Evolutionary conservation across 495 filamentous ascomycete species (phyloP), one percentile per base, ranked within the genome.

Genomic region (Cercophora newfieldiana): DNA sequence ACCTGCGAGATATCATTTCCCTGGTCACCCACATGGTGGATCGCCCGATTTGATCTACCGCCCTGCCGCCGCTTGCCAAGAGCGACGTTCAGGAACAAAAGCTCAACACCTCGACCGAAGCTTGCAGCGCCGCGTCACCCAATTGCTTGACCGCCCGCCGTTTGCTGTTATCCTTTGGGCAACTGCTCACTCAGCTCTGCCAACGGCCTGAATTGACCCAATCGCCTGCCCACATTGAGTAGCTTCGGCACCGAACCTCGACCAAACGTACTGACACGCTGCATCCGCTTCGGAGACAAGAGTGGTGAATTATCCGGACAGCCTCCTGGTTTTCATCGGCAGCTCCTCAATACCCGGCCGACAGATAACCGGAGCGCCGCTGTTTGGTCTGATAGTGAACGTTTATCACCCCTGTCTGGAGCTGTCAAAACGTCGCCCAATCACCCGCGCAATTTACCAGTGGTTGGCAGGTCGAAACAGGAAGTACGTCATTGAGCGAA

Each of bases 401-500:
- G 19, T 48, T 25, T 30, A 28, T 21, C 30, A 30, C 19, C 58
- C 30, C 58, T 48, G 33, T 30, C 58, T 16, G 19, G 30, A 37
- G 57, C 57, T 60, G 58, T 60, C 58, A 48, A 30, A 12, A 33
- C 30, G n/a, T 24, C 33, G 33, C 30, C 58, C 58, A 60, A 60
- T 60, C 58, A 60, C 1, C 21, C 33, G 33, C 10, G 7, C 58
- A 60, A 26, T 48, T 60, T 18, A 48, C 8, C 54, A 29, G 25
- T n/a, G n/a, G n/a, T 57, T 31, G 54, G 26, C 54, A 57, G 54
- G 54, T 61, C 58, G 57, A 68, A 57, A 65, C 61, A 44, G 51
- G 25, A 50, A 61, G 65, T 61, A 68, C 66, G 66, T 68, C 66
- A 68, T 68, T 50, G 49, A 65, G 14, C 37, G 37, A 44, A 44